Evolutionary conservation across 345 rosid species (phyloP).

Genomic region (Diplotaxis tenuifolia): DNA sequence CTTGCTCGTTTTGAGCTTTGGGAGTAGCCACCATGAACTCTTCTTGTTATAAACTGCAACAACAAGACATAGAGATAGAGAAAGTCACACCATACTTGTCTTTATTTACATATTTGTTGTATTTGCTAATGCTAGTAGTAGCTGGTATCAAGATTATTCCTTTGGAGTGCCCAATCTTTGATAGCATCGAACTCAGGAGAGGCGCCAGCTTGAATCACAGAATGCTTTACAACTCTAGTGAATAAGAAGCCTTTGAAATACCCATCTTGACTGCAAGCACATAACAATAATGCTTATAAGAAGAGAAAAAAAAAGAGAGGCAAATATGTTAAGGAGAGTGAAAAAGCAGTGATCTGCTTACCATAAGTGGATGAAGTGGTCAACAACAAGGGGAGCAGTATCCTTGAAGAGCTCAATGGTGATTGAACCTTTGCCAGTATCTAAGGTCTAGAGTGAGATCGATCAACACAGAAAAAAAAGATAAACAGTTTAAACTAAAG

Average conservation of each 20-base stretch:
- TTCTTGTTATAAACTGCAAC: conserved; percentile 56
- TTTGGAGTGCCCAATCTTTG: conserved; percentile 62
- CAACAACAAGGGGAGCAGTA: conserved; percentile 60
- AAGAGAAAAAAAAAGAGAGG: too few species aligned
- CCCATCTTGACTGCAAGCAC: conserved; percentile 57
- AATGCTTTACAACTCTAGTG: conserved; percentile 55
- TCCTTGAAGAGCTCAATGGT: conserved; percentile 69
- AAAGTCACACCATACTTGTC: too few species aligned
- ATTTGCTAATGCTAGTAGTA: neutral
- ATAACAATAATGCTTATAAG: neutral
- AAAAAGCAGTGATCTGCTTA: conserved; percentile 18
- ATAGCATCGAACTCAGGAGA: conserved; percentile 36
- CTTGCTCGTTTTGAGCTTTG: conserved; percentile 45
- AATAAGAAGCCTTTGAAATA: conserved; percentile 64
- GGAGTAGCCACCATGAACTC: conserved; percentile 74
- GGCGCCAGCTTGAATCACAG: conserved; percentile 60
- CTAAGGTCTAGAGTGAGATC: conserved; percentile 46
- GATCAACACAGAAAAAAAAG: neutral
- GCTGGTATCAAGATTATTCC: conserved; percentile 46
- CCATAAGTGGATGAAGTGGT: conserved; percentile 66
- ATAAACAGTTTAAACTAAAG: too few species aligned
- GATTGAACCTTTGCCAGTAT: conserved; percentile 62
- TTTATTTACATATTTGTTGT: too few species aligned
- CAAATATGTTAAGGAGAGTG: neutral
- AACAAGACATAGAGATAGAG: conserved; percentile 20